Base-by-base conservation (phyloP, 768 basidiomycete genomes). In the Hebeloma cylindrosporum region DNA sequence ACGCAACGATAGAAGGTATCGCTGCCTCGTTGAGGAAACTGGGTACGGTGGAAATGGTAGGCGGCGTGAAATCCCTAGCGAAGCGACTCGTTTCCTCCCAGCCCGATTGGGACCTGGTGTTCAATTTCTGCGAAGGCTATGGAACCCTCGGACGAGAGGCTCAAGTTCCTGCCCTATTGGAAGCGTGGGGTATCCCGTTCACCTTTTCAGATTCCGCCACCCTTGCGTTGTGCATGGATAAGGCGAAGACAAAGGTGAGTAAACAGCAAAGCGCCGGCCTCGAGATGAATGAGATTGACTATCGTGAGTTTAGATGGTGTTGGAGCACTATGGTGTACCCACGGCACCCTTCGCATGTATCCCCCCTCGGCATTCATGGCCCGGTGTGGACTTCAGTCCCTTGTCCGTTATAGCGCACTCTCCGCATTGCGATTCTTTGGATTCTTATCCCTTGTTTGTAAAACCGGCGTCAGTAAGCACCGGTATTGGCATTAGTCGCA, bases 151-250 rank as follows among this genome's bases (percentile, higher is more conserved):
- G 57, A 11, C 48, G 59, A 4, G 61, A 62, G 45, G 57, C 53
- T 1, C 61, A 62, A 23, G 59, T 59, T 13, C 59, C 61, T 5
- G 53, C 57, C 6, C 48, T 62, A 20, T 45, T 62, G 8, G 59
- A 62, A 34, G 57, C 54, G 1, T 59, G 52, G 46, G 49, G 42
- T 6, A 54, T 60, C 26, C 51, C 51, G 17, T 59, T 56, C 50
- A 60, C 59, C 9, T 53, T 60, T 21, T 59, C 59, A 2, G 61
- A 62, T 40, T 55, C 56, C 2, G 50, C 59, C 3, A 60, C 58
- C 3, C 20, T 60, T 13, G 50, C 55, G 7, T 32, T 62, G 29
- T 62, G 59, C 32, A 38, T 59, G n/a, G 61, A 62, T 27, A 62
- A 62, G 26, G 59, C 53, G 1, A 62, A 57, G 43, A 56, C 57